Base-by-base conservation (phyloP, 768 basidiomycete genomes). In the Kwoniella mangroviensis region DNA sequence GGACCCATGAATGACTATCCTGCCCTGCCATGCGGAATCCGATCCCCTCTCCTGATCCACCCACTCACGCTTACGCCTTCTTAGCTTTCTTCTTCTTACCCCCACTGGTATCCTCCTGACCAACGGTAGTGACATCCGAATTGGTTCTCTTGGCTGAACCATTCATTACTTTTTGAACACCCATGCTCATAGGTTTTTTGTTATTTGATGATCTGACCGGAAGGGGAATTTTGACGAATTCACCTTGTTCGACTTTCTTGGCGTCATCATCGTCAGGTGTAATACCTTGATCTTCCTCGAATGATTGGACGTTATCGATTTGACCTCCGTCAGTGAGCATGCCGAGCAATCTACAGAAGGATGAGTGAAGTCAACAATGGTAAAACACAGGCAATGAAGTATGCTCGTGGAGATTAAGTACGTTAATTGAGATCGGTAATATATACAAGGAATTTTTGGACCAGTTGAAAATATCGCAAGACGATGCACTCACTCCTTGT, bases 241-340 rank as follows among this genome's bases (percentile, higher is more conserved):
- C 80, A 4, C 89, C 86, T 51, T 85, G 85, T 82, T 94, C 93
- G 34, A 95, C 82, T 26, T 83, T 84, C 43, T 74, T 73, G 73
- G 92, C 92, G 82, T 94, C 93, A 3, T 86, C 75, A 12, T 90
- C 88, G 75, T 96, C 94, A 51, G 85, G 84, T 79, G 92, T 91
- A 68, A 95, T 88, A 1, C 93, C 93, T 42, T 94, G 88, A 64
- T 91, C 89, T 79, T 95, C 94, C 22, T 87, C 87, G 11, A 94
- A 88, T 51, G 83, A 84, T 11, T 83, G 74, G 0, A 89, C 87
- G 58, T 92, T 90, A 78, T 89, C 88, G 51, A 90, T 89, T 3
- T 90, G 79, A 3, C 92, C 82, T 10, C 88, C 80, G 63, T 94
- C 92, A 4, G 89, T 89, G 17, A 88, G 88, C 28, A 90, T 83